Percentiles rank a stretch among this genome's conserved stretches.
Conservation (phyloP, 352 stramenopile species). For the Chrysophaeum taylorii region DNA sequence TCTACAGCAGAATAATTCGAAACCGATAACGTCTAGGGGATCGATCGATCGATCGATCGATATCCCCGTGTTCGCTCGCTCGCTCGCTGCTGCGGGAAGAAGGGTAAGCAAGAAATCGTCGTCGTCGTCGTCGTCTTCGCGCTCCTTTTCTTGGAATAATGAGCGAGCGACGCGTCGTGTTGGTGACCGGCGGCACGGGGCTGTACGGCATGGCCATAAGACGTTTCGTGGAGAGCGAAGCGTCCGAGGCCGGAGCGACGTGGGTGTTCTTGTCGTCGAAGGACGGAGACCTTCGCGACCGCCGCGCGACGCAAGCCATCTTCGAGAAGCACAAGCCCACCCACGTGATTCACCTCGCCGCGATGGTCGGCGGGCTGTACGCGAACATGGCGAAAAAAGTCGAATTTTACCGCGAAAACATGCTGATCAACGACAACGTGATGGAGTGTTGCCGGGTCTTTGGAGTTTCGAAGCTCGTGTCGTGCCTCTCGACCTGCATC, state of each 20-base stretch:
- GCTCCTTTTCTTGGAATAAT: no score
- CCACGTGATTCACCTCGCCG: constrained; percentile 93
- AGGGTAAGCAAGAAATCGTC: no score
- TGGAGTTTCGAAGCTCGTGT: constrained; percentile 80
- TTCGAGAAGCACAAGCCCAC: constrained; percentile 85
- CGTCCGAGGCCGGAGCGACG: constrained; percentile 43
- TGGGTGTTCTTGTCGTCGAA: constrained; percentile 85
- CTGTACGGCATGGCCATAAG: constrained; percentile 68
- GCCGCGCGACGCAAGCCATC: constrained; percentile 64
- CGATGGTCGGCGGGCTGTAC: constrained; percentile 73
- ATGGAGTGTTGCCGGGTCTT: constrained; percentile 83
- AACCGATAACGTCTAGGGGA: no score
- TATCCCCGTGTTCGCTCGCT: no score
- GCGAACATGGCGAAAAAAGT: constrained; percentile 71
- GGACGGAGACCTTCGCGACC: constrained; percentile 75
- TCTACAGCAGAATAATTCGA: no score
- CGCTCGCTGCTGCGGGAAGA: no score
- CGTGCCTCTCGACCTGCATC: constrained; percentile 93
- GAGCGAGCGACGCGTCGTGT: constrained; percentile 36
- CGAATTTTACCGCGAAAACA: constrained; percentile 97
- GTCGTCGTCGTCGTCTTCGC: no score
- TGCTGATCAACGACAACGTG: constrained; percentile 97
- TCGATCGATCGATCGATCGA: no score
- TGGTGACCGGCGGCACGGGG: constrained; percentile 90
- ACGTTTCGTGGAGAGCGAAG: constrained; percentile 36